These are phyloP conservation scores for Agapanthus africanus DNA, from an alignment of 106 monocot genomes.

Conservation along the genomic window DNA sequence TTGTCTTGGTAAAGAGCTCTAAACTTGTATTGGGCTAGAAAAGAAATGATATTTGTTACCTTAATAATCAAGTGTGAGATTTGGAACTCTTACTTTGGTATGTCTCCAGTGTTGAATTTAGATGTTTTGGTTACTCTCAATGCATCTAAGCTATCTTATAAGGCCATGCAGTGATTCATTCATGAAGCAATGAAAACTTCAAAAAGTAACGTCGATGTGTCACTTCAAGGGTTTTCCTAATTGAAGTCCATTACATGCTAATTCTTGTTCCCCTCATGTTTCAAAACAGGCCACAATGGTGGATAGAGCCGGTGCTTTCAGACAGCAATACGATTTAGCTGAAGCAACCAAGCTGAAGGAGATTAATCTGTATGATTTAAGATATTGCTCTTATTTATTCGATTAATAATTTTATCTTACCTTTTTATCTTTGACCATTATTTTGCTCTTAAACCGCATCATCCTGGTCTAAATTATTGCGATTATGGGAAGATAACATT, in stretches of 20 bases:
- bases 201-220: too few species aligned
- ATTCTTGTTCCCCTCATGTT: background rate
- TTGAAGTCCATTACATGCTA: background rate
- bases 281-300: conserved; percentile 69
- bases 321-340: conserved; percentile 79
- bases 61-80: background rate
- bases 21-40: background rate
- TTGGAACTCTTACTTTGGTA: background rate
- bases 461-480: background rate
- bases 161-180: background rate
- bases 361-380: conserved; percentile 73
- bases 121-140: background rate
- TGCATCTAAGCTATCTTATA: background rate
- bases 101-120: background rate
- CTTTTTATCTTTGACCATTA: background rate
- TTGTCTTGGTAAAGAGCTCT: background rate
- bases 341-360: conserved; percentile 87
- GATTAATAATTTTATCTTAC: background rate
- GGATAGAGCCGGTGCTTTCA: conserved; percentile 96
- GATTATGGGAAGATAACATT: background rate
- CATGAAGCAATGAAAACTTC: background rate
- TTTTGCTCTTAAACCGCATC: too few species aligned
- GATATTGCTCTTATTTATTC: background rate
- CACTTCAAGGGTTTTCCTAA: too few species aligned
- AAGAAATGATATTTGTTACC: background rate